Base-by-base conservation (phyloP, 306 rosid species). In the Pyrus communis region DNA sequence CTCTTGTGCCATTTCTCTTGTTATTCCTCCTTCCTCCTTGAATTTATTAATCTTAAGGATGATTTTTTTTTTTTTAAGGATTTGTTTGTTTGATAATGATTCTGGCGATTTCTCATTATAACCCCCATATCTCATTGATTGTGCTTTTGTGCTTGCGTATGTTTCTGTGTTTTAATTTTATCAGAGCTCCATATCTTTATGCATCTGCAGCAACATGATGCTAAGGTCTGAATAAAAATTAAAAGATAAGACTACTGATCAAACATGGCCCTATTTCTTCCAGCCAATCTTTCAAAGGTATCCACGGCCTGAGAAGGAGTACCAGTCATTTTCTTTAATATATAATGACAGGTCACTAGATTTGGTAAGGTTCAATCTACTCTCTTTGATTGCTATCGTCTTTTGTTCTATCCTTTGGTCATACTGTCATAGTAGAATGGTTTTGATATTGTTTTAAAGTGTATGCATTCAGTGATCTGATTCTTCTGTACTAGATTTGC, bases 211-310 rank as follows among this genome's bases (percentile, higher is more conserved):
- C 6, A 69, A 19, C 35, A 5, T 21, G 25, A 22, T 77, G 40
- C n/a, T 76, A 73, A 69, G 52, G 35, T 64, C 17, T 64, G 14
- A 60, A 13, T 28, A 22, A 15, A 31, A 64, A 64, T 30, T 3
- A 23, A 18, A 64, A 31, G 23, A 31, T 30, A 66, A 28, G 66
- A 78, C 71, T 79, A 79, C 91, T 91, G 69, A 88, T 77, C 77
- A 71, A 80, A 70, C 71, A 31, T 84, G 69, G 49, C 42, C 42
- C 67, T 40, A 19, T 28, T 71, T 86, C 81, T 86, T 87, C 79
- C 93, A 96, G 99, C 98, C 97, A 72, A 96, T 96, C 83, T 96
- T 96, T 87, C 98, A 96, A 84, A 91, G 99, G 86, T 88, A 92
- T 91, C 98, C 99, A 11, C 89, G 98, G 49, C 99, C 98, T 17